Conservation (phyloP, 192 early-diverging fungal species). For the Podila epigama region DNA sequence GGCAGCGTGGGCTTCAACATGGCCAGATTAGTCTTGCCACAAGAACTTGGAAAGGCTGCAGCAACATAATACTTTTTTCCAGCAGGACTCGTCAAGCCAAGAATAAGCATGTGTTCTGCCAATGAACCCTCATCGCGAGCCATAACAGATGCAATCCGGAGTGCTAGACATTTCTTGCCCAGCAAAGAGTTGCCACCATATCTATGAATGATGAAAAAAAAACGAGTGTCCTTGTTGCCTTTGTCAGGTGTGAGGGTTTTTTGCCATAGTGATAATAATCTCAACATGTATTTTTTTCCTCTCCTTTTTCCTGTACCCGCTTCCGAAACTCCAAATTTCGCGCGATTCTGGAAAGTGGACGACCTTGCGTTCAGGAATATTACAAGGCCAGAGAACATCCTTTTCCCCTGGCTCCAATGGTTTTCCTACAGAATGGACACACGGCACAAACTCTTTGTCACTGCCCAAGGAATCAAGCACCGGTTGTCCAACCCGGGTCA, state of each 20-base stretch:
- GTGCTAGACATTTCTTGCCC: slow-evolving; percentile 40
- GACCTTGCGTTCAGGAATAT: slow-evolving; percentile 40
- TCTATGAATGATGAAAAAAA: not conserved
- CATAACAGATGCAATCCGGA: slow-evolving; percentile 46
- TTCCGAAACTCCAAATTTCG: slow-evolving; percentile 49
- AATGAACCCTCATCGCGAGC: slow-evolving; percentile 44
- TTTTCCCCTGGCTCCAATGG: slow-evolving; percentile 45
- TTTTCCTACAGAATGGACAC: slow-evolving; percentile 48
- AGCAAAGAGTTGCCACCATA: slow-evolving; percentile 44
- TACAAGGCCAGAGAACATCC: slow-evolving; percentile 42
- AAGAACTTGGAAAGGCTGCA: slow-evolving; percentile 45
- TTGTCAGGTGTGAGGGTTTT: not conserved
- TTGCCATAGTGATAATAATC: not conserved
- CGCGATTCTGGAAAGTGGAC: slow-evolving; percentile 49
- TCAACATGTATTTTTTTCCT: not conserved
- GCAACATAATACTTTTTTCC: slow-evolving; percentile 48
- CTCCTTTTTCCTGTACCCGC: no score
- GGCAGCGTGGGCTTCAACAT: slow-evolving; percentile 43
- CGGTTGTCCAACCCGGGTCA: slow-evolving; percentile 41
- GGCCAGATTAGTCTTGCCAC: slow-evolving; percentile 47
- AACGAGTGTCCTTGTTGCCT: no score
- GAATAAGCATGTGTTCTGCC: slow-evolving; percentile 47
- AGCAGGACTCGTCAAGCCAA: slow-evolving; percentile 35
- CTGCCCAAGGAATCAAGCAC: slow-evolving; percentile 38
- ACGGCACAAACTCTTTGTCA: slow-evolving; percentile 47